Base-by-base conservation (phyloP, 176 grass and related monocot genomes). In the Rhipidocladum racemiflorum region DNA sequence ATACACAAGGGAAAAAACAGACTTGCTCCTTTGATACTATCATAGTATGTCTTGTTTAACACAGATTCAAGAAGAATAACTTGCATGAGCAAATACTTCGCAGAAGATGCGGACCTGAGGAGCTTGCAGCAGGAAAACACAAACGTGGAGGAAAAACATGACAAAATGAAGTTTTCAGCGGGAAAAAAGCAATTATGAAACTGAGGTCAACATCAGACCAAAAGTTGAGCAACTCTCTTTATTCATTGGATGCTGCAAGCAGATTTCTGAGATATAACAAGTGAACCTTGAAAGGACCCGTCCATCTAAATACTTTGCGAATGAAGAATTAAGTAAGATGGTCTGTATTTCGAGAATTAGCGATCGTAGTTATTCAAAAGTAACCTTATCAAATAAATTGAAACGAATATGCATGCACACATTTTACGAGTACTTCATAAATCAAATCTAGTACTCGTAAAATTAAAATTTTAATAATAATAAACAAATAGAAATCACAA, bases 121-220 rank as follows among this genome's bases (percentile, higher is more conserved):
- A 76, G 64, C 79, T 51, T 84, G 75, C 51, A 80, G 60, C 57
- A 90, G 43, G 46, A 53, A 55, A 84, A 69, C 45, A 24, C 16
- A 75, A 78, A 76, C 53, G 6, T 70, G 59, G 6, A 64, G 65
- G 65, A 55, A 82, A 80, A 81, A 83, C 88, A 86, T 83, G 88
- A 68, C 67, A 83, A 68, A 86, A 86, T 82, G 74, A 28, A 86
- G 56, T 60, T 73, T 78, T 90, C 73, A 68, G 8, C 36, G 73
- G 30, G 28, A 24, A 67, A 50, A 77, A 78, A 60, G 65, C 39
- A 82, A 77, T 78, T 60, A 86, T 83, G 57, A 39, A 78, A 86
- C 72, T 51, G 66, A 83, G 59, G 84, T 86, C 84, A 73, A 73
- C 79, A 90, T 90, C 79, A 20, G 86, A 73, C 30, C 18, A 85